A percentile compares a stretch with the other conserved stretches of the same genome.
Conservation (phyloP, 164 flowering plant species). For the Malania oleifera region DNA sequence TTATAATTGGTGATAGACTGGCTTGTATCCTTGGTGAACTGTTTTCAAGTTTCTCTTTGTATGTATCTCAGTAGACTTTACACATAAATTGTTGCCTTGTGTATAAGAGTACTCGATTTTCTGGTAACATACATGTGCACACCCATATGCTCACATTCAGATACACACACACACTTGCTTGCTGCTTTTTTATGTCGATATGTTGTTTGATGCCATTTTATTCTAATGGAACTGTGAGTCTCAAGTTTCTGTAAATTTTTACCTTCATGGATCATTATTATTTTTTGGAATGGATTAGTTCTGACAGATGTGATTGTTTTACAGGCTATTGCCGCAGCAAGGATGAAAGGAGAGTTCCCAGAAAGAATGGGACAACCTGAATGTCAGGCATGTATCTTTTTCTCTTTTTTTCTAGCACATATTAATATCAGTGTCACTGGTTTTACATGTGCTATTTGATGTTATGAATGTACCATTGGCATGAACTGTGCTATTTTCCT, state of each 20-base stretch:
- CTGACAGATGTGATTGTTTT: constrained; percentile 12
- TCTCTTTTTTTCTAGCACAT: background rate
- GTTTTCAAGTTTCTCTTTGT: too few species aligned
- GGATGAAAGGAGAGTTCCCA: constrained; percentile 89
- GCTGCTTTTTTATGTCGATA: too few species aligned
- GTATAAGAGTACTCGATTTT: too few species aligned
- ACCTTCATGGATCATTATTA: background rate
- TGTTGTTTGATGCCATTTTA: too few species aligned
- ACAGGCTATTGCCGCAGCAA: constrained; percentile 86
- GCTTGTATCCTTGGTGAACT: too few species aligned
- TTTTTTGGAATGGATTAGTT: constrained; percentile 10
- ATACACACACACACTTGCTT: too few species aligned
- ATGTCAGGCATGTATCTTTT: constrained; percentile 67
- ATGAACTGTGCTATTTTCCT: background rate
- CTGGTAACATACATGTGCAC: too few species aligned
- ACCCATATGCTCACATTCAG: too few species aligned
- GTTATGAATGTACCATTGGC: background rate
- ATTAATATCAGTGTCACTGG: background rate
- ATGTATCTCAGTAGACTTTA: too few species aligned
- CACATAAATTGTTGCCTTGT: too few species aligned
- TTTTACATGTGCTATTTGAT: background rate
- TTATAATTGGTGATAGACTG: too few species aligned
- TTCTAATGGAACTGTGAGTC: background rate
- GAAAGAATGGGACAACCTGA: constrained; percentile 96
- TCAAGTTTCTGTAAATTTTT: background rate